phyloP scores from a whole-genome alignment of 129 eudicot species.

The Pulicaria dysenterica region DNA sequence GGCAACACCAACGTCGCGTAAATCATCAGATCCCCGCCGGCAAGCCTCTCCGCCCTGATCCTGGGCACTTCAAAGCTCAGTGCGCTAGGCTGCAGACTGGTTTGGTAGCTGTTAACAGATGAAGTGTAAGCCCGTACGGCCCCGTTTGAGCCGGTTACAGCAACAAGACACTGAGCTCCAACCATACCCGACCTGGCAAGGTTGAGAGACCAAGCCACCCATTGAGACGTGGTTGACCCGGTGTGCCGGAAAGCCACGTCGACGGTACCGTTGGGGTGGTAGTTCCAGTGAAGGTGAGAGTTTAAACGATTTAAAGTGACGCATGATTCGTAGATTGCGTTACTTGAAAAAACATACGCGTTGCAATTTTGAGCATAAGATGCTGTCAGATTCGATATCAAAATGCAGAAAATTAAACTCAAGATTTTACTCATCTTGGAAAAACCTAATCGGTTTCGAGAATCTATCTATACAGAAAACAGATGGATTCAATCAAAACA shows the following conservation, averaged over 20 bases:
- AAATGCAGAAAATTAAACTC: constrained; percentile 22
- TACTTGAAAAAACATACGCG: constrained; percentile 33
- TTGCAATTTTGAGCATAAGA: constrained; percentile 53
- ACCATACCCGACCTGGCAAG: constrained; percentile 40
- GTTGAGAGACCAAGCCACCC: constrained; percentile 86
- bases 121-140: constrained; percentile 46
- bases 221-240: constrained; percentile 43
- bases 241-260: constrained; percentile 72
- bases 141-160: constrained; percentile 48
- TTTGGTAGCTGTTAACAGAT: neutral
- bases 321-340: constrained; percentile 42
- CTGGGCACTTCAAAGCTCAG: constrained; percentile 58
- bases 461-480: neutral
- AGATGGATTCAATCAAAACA: neutral
- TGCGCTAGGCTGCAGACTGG: constrained; percentile 20
- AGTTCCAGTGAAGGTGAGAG: constrained; percentile 70
- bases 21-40: constrained; percentile 46
- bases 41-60: constrained; percentile 35
- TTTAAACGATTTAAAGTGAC: constrained; percentile 47
- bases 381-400: constrained; percentile 29
- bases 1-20: constrained; percentile 70
- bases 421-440: constrained; percentile 40
- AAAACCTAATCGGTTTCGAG: neutral
- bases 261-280: constrained; percentile 52
- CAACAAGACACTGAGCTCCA: constrained; percentile 66